Evolutionary conservation across 768 basidiomycete genomes (phyloP).

Genomic region (Trametes meyenii): DNA sequence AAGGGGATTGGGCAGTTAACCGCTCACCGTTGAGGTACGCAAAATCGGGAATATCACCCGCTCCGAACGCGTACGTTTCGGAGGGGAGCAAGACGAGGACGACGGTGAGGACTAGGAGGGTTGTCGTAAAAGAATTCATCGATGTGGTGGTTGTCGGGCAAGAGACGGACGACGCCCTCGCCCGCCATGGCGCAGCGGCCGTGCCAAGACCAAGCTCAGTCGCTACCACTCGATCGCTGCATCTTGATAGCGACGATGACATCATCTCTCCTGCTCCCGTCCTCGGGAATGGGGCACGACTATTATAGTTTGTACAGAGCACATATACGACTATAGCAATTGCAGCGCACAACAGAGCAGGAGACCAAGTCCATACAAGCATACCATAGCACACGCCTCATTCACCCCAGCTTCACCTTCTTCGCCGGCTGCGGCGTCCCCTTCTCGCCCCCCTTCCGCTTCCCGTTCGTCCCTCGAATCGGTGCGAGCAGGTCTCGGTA

Average conservation of each 20-base stretch:
- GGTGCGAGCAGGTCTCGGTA: constrained; percentile 54
- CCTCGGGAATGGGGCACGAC: background rate
- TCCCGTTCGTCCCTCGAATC: constrained; percentile 51
- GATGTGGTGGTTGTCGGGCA: constrained; percentile 23
- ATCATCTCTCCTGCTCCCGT: constrained; percentile 3
- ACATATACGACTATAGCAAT: constrained; percentile 19
- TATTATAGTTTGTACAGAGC: constrained; percentile 21
- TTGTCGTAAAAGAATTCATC: constrained; percentile 24
- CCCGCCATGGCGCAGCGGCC: background rate
- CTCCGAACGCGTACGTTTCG: constrained; percentile 55
- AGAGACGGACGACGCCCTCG: background rate
- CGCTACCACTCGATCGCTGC: constrained; percentile 5
- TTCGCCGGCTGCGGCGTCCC: constrained; percentile 58
- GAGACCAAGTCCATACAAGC: constrained; percentile 21
- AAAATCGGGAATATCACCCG: constrained; percentile 74
- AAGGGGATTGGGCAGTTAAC: constrained; percentile 1
- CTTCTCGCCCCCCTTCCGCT: constrained; percentile 75
- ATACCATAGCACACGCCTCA: constrained; percentile 9
- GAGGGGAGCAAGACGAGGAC: constrained; percentile 45
- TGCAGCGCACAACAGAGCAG: constrained; percentile 21
- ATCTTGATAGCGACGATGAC: constrained; percentile 23
- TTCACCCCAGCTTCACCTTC: constrained; percentile 65
- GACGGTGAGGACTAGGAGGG: constrained; percentile 30
- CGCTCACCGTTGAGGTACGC: constrained; percentile 61
- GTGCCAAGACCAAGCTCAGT: constrained; percentile 15